Percentiles rank a stretch among this genome's conserved stretches.
Evolutionary conservation across 306 rosid genomes (phyloP).

Genomic region (Cajanus cajan): DNA sequence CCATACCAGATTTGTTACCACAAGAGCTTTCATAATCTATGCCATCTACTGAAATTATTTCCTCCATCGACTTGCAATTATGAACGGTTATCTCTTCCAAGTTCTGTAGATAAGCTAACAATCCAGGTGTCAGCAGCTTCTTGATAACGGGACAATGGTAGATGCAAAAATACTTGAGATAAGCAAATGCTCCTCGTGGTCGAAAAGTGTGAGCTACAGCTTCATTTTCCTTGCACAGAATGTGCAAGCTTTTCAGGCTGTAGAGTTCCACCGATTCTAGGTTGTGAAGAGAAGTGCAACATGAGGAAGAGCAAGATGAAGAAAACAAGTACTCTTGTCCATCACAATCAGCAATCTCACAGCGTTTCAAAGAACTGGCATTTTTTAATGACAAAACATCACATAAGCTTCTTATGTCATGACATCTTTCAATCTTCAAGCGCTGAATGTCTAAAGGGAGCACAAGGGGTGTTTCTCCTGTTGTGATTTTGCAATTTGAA

Average conservation of each 20-base stretch:
- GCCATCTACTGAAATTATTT: neutral
- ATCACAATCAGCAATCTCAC: neutral
- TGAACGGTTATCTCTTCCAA: neutral
- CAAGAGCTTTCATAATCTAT: neutral
- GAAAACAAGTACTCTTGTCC: neutral
- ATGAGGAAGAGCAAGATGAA: neutral
- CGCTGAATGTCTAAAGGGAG: neutral
- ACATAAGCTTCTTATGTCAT: neutral
- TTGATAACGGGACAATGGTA: neutral
- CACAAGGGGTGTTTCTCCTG: neutral
- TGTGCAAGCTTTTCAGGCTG: neutral
- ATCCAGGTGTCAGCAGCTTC: neutral
- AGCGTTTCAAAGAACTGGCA: neutral
- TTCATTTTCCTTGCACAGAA: neutral
- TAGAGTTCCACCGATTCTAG: neutral
- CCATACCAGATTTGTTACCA: neutral
- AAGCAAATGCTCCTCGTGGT: neutral
- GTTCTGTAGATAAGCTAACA: constrained; percentile 9
- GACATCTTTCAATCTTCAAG: neutral
- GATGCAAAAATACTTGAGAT: neutral
- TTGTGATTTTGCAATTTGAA: neutral
- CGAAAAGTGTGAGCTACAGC: neutral
- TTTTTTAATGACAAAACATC: neutral
- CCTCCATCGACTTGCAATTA: neutral
- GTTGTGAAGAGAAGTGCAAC: neutral